Base-by-base conservation (phyloP, 352 stramenopile genomes). In the Phytophthora cactorum region DNA sequence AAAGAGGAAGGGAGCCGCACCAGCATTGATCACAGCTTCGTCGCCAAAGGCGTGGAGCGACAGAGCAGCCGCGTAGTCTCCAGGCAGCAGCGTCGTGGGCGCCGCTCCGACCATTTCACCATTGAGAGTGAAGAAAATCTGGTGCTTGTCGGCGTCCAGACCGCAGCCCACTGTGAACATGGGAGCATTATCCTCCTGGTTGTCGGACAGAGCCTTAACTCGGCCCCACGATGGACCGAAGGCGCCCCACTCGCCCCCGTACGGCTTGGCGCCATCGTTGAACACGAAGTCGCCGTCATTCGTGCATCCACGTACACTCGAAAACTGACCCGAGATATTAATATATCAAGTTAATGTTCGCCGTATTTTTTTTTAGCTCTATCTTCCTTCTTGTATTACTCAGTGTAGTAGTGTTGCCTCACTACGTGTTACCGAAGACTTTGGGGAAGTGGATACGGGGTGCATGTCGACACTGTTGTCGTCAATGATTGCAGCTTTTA, bases 231-330 rank as follows among this genome's bases (percentile, higher is more conserved):
- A 79, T 28, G 83, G 83, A 0, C 85, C 88, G 57, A 93, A 89
- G 17, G 84, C 80, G 29, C 66, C 71, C 84, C 86, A 93, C 58
- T 88, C 79, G 5, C 86, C 88, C 52, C 85, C 86, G 68, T 92
- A 92, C 41, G 70, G 58, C 39, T 79, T 82, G 6, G 78, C 63
- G 25, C 88, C 88, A 65, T 91, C 78, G 62, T 96, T 93, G 51
- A 81, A 92, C 25, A 94, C 86, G 64, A 96, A 92, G 70, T 92
- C 85, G 47, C 88, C 88, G 66, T 95, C 86, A 61, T 93, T 93
- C n/a, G n/a, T n/a, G n/a, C n/a, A n/a, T n/a, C 61, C 61, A 63
- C 55, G 14, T 41, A 17, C 52, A 58, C 61, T 70, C 44, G 51
- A 64, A 64, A 54, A 68, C 58, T 75, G 57, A 74, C 67, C 55